These are phyloP conservation scores for Magnolia sinica DNA, from an alignment of 164 flowering plant genomes.

Conservation along the genomic window DNA sequence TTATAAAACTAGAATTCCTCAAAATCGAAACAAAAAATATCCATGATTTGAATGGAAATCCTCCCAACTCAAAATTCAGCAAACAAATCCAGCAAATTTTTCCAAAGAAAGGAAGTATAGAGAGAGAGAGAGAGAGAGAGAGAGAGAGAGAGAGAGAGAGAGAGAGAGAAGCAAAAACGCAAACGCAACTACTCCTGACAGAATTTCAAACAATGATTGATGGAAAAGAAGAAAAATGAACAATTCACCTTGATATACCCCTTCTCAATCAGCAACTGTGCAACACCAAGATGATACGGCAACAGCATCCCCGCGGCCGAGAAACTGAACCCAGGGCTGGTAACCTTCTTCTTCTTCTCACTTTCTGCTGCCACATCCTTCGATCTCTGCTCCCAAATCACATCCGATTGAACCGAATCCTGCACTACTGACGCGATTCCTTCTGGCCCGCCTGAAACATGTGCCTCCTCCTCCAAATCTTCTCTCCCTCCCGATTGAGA, in stretches of 20 bases:
- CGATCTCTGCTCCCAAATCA: slow-evolving; percentile 73
- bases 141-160: too few species aligned
- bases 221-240: neutral
- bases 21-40: too few species aligned
- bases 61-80: too few species aligned
- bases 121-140: too few species aligned
- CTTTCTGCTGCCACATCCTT: slow-evolving; percentile 77
- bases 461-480: slow-evolving; percentile 12
- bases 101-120: too few species aligned
- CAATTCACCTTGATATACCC: slow-evolving; percentile 75
- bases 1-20: too few species aligned
- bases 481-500: slow-evolving; percentile 7
- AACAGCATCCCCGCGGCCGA: slow-evolving; percentile 92
- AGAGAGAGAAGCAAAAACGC: too few species aligned
- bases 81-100: too few species aligned
- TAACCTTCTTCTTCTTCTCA: slow-evolving; percentile 35
- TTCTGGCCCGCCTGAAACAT: slow-evolving; percentile 13
- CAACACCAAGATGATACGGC: slow-evolving; percentile 93
- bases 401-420: slow-evolving; percentile 41
- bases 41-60: too few species aligned
- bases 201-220: neutral
- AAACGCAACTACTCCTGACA: too few species aligned
- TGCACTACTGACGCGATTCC: slow-evolving; percentile 37
- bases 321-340: slow-evolving; percentile 91
- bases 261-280: slow-evolving; percentile 72